phyloP scores from a whole-genome alignment of 352 stramenopile genomes.

The Phytopythium cucurbitacearum region DNA sequence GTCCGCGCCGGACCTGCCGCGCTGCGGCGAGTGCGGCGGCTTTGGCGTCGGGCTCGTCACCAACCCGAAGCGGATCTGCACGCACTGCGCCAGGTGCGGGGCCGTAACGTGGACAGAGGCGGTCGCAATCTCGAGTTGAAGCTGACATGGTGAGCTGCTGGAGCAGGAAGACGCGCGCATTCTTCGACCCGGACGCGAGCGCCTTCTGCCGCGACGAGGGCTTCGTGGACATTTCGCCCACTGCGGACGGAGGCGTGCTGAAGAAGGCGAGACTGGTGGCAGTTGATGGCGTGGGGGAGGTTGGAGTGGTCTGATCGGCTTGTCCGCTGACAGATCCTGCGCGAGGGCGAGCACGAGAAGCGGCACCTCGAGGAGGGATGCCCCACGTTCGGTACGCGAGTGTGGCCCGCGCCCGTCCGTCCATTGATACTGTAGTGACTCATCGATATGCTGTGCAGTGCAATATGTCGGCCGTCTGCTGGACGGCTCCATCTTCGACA shows the following conservation, averaged over 20 bases:
- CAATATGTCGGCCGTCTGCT: slow-evolving; percentile 80
- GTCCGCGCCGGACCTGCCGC: slow-evolving; percentile 27
- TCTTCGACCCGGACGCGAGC: slow-evolving; percentile 75
- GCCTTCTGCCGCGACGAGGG: slow-evolving; percentile 64
- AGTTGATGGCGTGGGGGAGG: background rate
- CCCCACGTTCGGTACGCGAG: slow-evolving; percentile 57
- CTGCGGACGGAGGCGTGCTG: slow-evolving; percentile 65
- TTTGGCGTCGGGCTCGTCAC: slow-evolving; percentile 64
- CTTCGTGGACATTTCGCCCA: slow-evolving; percentile 79
- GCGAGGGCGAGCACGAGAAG: slow-evolving; percentile 42
- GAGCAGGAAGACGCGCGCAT: slow-evolving; percentile 48
- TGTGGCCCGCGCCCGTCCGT: background rate
- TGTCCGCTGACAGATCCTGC: slow-evolving; percentile 31
- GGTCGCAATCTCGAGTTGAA: too few species aligned
- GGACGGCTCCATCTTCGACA: slow-evolving; percentile 87
- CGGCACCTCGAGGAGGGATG: slow-evolving; percentile 74
- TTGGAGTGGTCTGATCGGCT: background rate
- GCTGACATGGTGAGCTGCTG: background rate
- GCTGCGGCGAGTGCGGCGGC: slow-evolving; percentile 65
- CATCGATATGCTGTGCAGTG: slow-evolving; percentile 21
- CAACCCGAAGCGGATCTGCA: slow-evolving; percentile 68
- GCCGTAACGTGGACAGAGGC: background rate
- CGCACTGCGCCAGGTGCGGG: slow-evolving; percentile 63
- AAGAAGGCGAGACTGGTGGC: slow-evolving; percentile 51
- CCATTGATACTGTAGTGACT: too few species aligned